Base-by-base conservation (phyloP, 371 early-diverging fungal genomes). In the Syncephalastrum racemosum region DNA sequence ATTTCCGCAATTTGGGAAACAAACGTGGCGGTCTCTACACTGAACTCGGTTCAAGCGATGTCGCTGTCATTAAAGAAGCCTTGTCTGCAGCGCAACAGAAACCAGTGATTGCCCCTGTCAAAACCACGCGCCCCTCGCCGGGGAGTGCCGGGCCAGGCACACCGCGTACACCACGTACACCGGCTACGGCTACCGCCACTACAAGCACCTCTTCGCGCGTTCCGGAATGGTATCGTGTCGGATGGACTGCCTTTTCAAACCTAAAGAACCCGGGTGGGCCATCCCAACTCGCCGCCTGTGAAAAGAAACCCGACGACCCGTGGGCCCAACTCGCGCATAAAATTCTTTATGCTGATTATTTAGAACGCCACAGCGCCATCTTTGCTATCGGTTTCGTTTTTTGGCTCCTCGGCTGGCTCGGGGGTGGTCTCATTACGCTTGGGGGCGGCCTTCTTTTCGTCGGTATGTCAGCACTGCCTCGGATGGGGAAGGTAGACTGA, bases 401-500 rank as follows among this genome's bases (percentile, higher is more conserved):
- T 19, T 79, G 66, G 70, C 14, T 57, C n/a, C 49, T 79, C 1
- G 68, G 86, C 0, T 63, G 68, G 42, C 50, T 84, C 40, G 81
- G 79, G 36, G 75, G 77, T 41, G 85, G 87, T 16, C 40, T 84
- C 4, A 68, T 80, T 47, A 72, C 83, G 4, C 58, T 84, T 16
- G 54, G 70, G 8, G 51, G 84, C 6, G 70, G 79, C 14, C 69
- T 68, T 59, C 56, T 76, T n/a, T 79, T 77, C 51, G 70, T 84
- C 19, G 75, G 81, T 81, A 74, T 67, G 62, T 56, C 24, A 15
- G 10, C 36, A 31, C 2, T 31, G 36, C 5, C 6, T 31, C 10
- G 36, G 12, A 8, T 0, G 3, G 27, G 27, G 7, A 27, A 7
- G 27, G 27, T 4, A 27, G 36, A 23, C 13, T 16, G 22, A 31